phyloP scores from a whole-genome alignment of 2,329 filamentous ascomycete species.

The Fusarium lyarnte region DNA sequence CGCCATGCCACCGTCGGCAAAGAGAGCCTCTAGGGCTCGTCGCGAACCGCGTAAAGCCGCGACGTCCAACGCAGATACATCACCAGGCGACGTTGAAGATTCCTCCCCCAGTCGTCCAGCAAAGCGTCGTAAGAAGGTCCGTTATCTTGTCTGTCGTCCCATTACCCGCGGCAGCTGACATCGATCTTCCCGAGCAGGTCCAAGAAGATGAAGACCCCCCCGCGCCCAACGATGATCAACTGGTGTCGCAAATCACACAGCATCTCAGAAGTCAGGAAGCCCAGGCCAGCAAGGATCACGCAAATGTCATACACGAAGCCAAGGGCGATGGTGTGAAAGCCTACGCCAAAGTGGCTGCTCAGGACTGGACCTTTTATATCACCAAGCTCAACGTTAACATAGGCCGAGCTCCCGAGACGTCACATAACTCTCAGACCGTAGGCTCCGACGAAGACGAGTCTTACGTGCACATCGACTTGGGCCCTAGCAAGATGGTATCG shows the following conservation, averaged over 20 bases:
- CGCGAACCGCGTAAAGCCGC: slow-evolving; percentile 53
- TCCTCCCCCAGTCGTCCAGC: slow-evolving; percentile 70
- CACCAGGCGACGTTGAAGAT: slow-evolving; percentile 55
- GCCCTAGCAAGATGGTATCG: slow-evolving; percentile 83
- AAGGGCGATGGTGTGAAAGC: slow-evolving; percentile 73
- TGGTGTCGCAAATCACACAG: slow-evolving; percentile 66
- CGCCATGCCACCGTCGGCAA: slow-evolving; percentile 52
- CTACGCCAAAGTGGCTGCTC: slow-evolving; percentile 83
- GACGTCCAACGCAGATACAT: slow-evolving; percentile 46
- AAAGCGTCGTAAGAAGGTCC: slow-evolving; percentile 72
- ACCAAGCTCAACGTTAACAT: slow-evolving; percentile 80
- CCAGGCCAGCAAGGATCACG: slow-evolving; percentile 69
- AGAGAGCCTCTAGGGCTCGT: slow-evolving; percentile 50
- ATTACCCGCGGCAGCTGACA: slow-evolving; percentile 23
- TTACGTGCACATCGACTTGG: slow-evolving; percentile 84
- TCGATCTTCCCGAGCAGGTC: slow-evolving; percentile 42
- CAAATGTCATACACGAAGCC: slow-evolving; percentile 71
- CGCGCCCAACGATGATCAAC: slow-evolving; percentile 62
- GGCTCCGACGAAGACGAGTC: slow-evolving; percentile 58
- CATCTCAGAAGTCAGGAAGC: slow-evolving; percentile 61
- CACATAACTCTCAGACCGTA: slow-evolving; percentile 50
- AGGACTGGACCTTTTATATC: slow-evolving; percentile 87
- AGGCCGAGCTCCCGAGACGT: slow-evolving; percentile 71
- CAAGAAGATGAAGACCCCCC: slow-evolving; percentile 51
- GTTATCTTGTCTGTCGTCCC: slow-evolving; percentile 1